Conservation (phyloP, 495 filamentous ascomycete genomes). For the Gamarada debralockiae region DNA sequence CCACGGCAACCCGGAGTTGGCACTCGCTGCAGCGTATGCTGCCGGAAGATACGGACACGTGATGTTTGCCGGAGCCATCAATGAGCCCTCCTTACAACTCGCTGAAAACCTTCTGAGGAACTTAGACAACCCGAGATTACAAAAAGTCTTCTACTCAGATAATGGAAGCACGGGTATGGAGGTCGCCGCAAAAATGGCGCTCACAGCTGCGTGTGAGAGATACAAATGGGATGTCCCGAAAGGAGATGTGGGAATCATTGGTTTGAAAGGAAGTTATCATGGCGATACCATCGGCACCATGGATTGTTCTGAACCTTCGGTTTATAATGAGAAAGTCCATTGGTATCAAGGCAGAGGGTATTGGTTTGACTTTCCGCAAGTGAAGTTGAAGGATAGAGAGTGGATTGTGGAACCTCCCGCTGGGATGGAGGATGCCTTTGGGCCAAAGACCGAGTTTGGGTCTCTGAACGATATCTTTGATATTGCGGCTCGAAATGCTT, state of each 20-base stretch:
- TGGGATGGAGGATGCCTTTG: conserved; percentile 42
- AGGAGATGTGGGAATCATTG: conserved; percentile 58
- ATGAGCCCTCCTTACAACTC: conserved; percentile 65
- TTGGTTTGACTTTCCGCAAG: conserved; percentile 72
- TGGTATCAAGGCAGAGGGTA: conserved; percentile 73
- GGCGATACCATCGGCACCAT: conserved; percentile 81
- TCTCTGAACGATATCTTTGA: conserved; percentile 60
- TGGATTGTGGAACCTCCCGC: conserved; percentile 60
- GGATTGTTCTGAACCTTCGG: conserved; percentile 70
- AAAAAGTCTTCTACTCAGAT: conserved; percentile 71
- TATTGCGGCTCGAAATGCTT: conserved; percentile 40
- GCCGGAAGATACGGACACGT: conserved; percentile 82
- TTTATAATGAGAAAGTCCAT: conserved; percentile 70
- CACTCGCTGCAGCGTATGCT: conserved; percentile 70
- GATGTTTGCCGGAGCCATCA: conserved; percentile 73
- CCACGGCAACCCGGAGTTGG: conserved; percentile 63
- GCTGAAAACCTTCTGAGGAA: conserved; percentile 55
- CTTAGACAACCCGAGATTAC: conserved; percentile 54
- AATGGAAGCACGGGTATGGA: conserved; percentile 78
- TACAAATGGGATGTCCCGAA: conserved; percentile 57
- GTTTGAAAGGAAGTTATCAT: conserved; percentile 73
- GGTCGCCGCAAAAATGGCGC: conserved; percentile 76
- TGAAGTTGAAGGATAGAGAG: conserved; percentile 55
- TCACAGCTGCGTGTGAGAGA: conserved; percentile 56
- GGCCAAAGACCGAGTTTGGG: conserved; percentile 38